phyloP scores from a whole-genome alignment of 768 basidiomycete genomes.

The Clavulina sp. region DNA sequence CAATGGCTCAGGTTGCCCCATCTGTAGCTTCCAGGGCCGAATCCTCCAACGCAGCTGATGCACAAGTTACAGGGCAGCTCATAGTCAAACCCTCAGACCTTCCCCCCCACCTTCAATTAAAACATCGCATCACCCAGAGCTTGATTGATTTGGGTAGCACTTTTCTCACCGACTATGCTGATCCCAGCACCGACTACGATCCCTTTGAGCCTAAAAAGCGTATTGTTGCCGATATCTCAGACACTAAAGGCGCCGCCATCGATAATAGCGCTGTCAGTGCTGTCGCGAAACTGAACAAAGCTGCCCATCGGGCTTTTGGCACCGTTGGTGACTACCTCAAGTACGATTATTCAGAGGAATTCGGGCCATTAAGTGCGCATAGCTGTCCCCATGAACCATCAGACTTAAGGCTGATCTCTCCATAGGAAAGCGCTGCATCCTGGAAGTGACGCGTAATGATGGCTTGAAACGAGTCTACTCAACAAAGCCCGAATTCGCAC shows the following conservation, averaged over 20 bases:
- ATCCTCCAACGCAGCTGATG: too few relatives aligned
- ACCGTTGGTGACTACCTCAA: slow-evolving; percentile 22
- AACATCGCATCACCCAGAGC: neutral
- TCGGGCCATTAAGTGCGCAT: slow-evolving; percentile 23
- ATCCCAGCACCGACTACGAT: neutral
- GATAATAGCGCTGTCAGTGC: neutral
- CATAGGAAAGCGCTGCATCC: slow-evolving; percentile 40
- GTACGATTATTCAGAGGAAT: slow-evolving; percentile 32
- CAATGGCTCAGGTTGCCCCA: too few relatives aligned
- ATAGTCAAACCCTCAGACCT: neutral
- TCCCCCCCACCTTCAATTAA: neutral
- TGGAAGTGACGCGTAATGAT: slow-evolving; percentile 41
- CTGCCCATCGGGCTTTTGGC: slow-evolving; percentile 28
- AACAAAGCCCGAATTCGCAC: slow-evolving; percentile 27
- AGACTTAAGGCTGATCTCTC: too few relatives aligned
- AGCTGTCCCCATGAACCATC: too few relatives aligned
- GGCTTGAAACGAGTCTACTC: slow-evolving; percentile 36
- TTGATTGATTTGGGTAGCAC: neutral
- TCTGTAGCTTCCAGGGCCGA: too few relatives aligned
- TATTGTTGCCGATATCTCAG: neutral
- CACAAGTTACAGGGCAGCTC: too few relatives aligned
- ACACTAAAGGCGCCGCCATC: neutral
- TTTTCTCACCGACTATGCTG: neutral
- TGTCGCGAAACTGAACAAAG: slow-evolving; percentile 25
- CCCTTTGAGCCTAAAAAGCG: neutral